Base-by-base conservation (phyloP, 2,329 filamentous ascomycete species). In the Akanthomyces uredinophilus region DNA sequence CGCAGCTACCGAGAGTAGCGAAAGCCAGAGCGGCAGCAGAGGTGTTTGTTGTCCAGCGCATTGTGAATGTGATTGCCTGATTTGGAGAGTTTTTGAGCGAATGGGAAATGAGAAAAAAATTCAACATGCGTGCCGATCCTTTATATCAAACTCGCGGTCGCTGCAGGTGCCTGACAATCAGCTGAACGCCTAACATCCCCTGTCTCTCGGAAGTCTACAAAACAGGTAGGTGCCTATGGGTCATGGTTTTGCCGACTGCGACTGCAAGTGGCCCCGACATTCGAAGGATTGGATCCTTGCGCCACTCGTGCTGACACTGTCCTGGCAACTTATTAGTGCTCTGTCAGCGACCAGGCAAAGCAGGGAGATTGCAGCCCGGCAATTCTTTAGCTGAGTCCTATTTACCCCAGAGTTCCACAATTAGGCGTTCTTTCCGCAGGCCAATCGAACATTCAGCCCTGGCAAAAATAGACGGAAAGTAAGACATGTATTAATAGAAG, bases 1-100 rank as follows among this genome's bases (percentile, higher is more conserved):
- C 57, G 49, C 57, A 60, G 39, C 49, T 53, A 32, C 57, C 57
- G 10, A 60, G 47, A 8, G 47, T 41, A 37, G 57, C 47, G 14
- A 60, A 43, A n/a, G 39, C 57, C 57, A 60, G 44, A 29, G 37
- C 43, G 49, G 57, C 47, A n/a, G 39, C 57, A 14, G 24, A 29
- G 14, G 41, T 22, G 49, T 51, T 51, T 60, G 27, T 49, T 8
- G 56, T 43, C 8, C 14, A 50, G 27, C 47, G 56, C 56, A 60
- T 60, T 32, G 18, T 51, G 35, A 51, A 4, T 13, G 13, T 22
- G n/a, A n/a, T 37, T 24, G 20, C n/a, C n/a, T 8, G 14, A 51
- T 2, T 5, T 4, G 14, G n/a, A 39, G n/a, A 43, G 22, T 27
- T 20, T 2, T 37, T 2, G 29, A 37, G 51, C 22, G 51, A 41